Conservation (phyloP, 768 basidiomycete genomes). For the Pleurotus djamor region DNA sequence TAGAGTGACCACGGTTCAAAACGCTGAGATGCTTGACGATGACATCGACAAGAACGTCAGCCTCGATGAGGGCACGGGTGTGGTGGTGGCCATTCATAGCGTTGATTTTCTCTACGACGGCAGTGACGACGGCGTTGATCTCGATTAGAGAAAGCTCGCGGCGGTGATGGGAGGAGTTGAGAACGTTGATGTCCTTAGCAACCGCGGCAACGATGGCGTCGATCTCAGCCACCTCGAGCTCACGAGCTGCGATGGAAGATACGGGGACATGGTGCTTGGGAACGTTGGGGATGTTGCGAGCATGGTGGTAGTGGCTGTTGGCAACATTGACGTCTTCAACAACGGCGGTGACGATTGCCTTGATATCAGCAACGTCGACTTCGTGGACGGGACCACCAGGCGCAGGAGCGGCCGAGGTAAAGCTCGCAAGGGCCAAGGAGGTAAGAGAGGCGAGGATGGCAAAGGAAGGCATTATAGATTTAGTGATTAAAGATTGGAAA, state of each 20-base stretch:
- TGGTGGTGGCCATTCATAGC: no score
- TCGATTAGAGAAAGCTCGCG: no score
- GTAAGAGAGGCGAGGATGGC: slow-evolving; percentile 17
- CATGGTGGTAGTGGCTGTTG: slow-evolving; percentile 5
- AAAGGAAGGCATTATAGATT: slow-evolving; percentile 20
- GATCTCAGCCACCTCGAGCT: not conserved
- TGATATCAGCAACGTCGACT: not conserved
- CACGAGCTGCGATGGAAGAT: not conserved
- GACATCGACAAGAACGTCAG: no score
- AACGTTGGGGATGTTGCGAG: slow-evolving; percentile 6
- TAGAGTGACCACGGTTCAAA: no score
- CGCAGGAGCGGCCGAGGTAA: slow-evolving; percentile 13
- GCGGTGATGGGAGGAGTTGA: not conserved
- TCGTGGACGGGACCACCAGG: not conserved
- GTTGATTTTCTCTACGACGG: no score
- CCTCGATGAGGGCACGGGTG: no score
- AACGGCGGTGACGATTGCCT: not conserved
- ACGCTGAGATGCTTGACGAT: no score
- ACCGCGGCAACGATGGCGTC: not conserved
- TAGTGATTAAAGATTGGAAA: slow-evolving; percentile 14
- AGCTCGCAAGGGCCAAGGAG: slow-evolving; percentile 16
- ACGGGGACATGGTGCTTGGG: slow-evolving; percentile 1
- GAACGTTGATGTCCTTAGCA: slow-evolving; percentile 3
- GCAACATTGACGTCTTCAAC: slow-evolving; percentile 4
- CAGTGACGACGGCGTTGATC: no score